phyloP scores from a whole-genome alignment of 2,329 filamentous ascomycete species.

The Didymella arachidicola region DNA sequence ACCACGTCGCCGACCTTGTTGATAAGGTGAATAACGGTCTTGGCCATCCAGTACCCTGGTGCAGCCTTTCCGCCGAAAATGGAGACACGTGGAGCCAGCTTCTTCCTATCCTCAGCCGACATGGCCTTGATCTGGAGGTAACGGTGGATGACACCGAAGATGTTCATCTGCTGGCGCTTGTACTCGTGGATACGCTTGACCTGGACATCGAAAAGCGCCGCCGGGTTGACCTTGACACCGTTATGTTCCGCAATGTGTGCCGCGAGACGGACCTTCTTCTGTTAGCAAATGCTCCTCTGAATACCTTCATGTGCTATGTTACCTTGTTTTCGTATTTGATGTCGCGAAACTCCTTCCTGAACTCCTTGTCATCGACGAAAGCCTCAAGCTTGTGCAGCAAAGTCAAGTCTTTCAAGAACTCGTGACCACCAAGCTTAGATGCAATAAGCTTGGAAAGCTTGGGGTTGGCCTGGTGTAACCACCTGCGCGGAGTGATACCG shows the following conservation, averaged over 20 bases:
- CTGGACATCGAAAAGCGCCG: slow-evolving; percentile 92
- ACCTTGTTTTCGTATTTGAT: slow-evolving; percentile 95
- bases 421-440: slow-evolving; percentile 81
- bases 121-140: slow-evolving; percentile 90
- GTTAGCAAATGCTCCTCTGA: neutral
- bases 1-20: slow-evolving; percentile 90
- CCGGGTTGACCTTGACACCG: slow-evolving; percentile 83
- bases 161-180: slow-evolving; percentile 98
- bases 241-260: slow-evolving; percentile 87
- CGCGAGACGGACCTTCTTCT: slow-evolving; percentile 71
- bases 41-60: slow-evolving; percentile 99
- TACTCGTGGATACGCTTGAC: slow-evolving; percentile 99
- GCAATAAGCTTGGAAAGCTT: slow-evolving; percentile 90
- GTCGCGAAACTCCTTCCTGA: slow-evolving; percentile 93
- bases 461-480: slow-evolving; percentile 97
- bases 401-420: slow-evolving; percentile 90
- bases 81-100: slow-evolving; percentile 84
- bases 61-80: slow-evolving; percentile 99
- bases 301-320: neutral
- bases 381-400: slow-evolving; percentile 83
- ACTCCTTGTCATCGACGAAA: slow-evolving; percentile 84
- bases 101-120: slow-evolving; percentile 83
- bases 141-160: slow-evolving; percentile 95
- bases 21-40: slow-evolving; percentile 96
- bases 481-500: slow-evolving; percentile 92